Evolutionary conservation across 495 filamentous ascomycete genomes (phyloP), one percentile per base, ranked within the genome.

Genomic region (Hyaloscypha variabilis): DNA sequence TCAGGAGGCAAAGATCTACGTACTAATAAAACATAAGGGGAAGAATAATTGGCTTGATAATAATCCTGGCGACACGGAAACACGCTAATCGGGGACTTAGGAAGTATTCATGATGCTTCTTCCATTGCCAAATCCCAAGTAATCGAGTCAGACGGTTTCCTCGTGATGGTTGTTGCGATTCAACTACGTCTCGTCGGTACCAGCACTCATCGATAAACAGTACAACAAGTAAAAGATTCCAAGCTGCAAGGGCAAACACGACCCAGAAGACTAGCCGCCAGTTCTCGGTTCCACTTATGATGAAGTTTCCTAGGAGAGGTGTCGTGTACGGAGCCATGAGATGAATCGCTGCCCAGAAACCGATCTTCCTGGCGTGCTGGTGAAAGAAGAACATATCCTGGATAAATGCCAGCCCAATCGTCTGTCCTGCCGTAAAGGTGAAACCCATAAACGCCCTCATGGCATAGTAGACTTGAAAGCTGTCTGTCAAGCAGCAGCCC

Each of bases 261-360:
- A 91, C 79, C 60, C 88, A 90, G 67, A 92, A 92, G 1, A 84
- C 86, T 87, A 87, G 90, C 70, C 82, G 73, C 91, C 91, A 97
- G 26, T 85, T 82, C n/a, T 96, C 81, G 0, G 79, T 79, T 39
- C 92, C 92, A 14, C 91, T 90, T 17, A 93, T 77, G 25, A 95
- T 91, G 0, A 91, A 93, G 0, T 92, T 95, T 71, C 94, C 88
- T 69, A 97, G 96, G 5, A 92, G 90, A 8, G 91, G 92, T 0
- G 93, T 93, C 70, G 93, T 95, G 14, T 82, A 86, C 0, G 83
- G 83, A 3, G 79, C 80, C 4, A 82, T 69, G 28, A 66, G 2
- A 57, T 42, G 55, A 34, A 79, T 73, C 17, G 65, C 67, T 8
- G 75, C 71, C 81, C 79, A 83, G 63, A 82, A 71, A 68, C 83